Conservation (phyloP, 768 basidiomycete species). For the Termitomyces titanicus region DNA sequence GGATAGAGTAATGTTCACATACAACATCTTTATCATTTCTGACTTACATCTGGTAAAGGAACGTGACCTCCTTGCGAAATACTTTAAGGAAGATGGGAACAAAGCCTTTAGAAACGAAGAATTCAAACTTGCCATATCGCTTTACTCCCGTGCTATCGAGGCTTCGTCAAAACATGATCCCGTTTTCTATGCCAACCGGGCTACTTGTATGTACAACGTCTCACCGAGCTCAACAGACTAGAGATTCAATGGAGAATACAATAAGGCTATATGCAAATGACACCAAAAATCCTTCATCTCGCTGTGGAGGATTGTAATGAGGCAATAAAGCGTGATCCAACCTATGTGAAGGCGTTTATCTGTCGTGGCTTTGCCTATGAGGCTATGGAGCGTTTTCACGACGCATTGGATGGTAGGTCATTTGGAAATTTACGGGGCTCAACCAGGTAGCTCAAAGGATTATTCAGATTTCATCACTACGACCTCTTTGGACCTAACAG, state of each 20-base stretch:
- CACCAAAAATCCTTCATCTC: slow-evolving; percentile 74
- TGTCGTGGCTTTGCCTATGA: slow-evolving; percentile 86
- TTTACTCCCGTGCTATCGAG: slow-evolving; percentile 73
- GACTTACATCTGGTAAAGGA: slow-evolving; percentile 38
- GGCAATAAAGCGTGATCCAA: slow-evolving; percentile 76
- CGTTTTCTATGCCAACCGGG: slow-evolving; percentile 94
- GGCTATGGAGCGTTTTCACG: slow-evolving; percentile 64
- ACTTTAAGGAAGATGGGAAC: slow-evolving; percentile 72
- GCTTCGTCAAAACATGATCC: slow-evolving; percentile 78
- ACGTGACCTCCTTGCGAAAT: slow-evolving; percentile 55
- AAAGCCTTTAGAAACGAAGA: slow-evolving; percentile 61
- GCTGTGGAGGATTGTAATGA: slow-evolving; percentile 90
- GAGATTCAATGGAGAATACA: not conserved
- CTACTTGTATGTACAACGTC: slow-evolving; percentile 61
- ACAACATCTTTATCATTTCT: not conserved
- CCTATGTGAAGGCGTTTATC: slow-evolving; percentile 89
- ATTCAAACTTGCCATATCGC: slow-evolving; percentile 53
- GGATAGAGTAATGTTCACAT: not conserved
- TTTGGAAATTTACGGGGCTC: slow-evolving; percentile 23
- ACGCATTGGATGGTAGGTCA: slow-evolving; percentile 43
- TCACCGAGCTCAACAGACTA: not conserved
- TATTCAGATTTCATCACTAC: slow-evolving; percentile 2
- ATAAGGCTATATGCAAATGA: slow-evolving; percentile 94
- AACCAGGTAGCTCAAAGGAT: not conserved
- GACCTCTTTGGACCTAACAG: not conserved